Evolutionary conservation across 257 asterid genomes (phyloP).

Genomic region (Nicotiana paniculata): DNA sequence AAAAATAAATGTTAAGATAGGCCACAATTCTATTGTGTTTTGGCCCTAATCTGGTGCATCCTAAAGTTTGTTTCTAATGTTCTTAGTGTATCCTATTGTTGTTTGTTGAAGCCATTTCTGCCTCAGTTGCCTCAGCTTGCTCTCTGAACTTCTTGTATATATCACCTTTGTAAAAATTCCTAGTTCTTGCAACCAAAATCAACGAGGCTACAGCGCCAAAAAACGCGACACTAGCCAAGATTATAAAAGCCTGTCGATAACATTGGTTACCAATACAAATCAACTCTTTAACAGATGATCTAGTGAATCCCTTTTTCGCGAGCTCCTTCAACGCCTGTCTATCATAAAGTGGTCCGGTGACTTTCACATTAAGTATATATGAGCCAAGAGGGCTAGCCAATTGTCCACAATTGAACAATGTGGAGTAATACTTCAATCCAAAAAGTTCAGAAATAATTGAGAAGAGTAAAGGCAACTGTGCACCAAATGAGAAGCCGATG

Average conservation of each 20-base stretch:
- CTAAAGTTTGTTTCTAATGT: background rate
- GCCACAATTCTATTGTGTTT: background rate
- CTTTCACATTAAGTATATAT: slow-evolving; percentile 53
- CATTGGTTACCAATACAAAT: slow-evolving; percentile 51
- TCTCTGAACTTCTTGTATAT: slow-evolving; percentile 64
- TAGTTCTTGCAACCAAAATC: slow-evolving; percentile 53
- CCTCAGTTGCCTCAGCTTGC: slow-evolving; percentile 21
- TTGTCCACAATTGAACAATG: slow-evolving; percentile 76
- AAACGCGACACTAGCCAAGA: slow-evolving; percentile 41
- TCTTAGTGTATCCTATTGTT: background rate
- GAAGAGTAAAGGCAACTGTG: slow-evolving; percentile 55
- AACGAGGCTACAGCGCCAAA: slow-evolving; percentile 57
- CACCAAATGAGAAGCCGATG: slow-evolving; percentile 77
- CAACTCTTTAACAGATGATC: slow-evolving; percentile 48
- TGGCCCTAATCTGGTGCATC: background rate
- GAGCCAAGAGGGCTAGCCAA: slow-evolving; percentile 74
- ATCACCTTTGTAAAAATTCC: slow-evolving; percentile 55
- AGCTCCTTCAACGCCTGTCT: slow-evolving; percentile 50
- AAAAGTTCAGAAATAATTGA: slow-evolving; percentile 66
- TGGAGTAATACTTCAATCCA: slow-evolving; percentile 61
- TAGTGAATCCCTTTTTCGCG: slow-evolving; percentile 40
- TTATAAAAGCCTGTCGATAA: slow-evolving; percentile 45
- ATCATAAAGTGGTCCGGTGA: slow-evolving; percentile 64
- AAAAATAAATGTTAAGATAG: background rate
- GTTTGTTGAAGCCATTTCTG: slow-evolving; percentile 19